phyloP scores from a whole-genome alignment of 371 early-diverging fungal genomes.

The Massospora cicadina region DNA sequence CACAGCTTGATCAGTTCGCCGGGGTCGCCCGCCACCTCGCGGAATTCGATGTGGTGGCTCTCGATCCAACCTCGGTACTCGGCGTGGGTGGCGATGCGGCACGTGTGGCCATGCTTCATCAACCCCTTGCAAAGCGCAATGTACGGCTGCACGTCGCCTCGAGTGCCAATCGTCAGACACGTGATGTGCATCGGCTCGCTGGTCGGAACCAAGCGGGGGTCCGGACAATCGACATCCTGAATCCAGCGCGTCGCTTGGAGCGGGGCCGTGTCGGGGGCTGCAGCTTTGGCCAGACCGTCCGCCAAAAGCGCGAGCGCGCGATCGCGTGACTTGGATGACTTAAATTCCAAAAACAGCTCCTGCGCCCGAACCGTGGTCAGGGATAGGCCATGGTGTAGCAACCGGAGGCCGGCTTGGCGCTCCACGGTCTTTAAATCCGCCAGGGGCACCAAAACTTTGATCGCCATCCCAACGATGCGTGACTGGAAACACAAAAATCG shows the following conservation, averaged over 20 bases:
- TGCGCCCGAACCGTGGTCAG: constrained; percentile 20
- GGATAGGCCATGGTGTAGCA: constrained; percentile 23
- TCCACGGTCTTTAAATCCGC: constrained; percentile 19
- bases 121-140: constrained; percentile 63
- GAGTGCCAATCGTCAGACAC: constrained; percentile 63
- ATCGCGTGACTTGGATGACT: constrained; percentile 13
- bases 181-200: constrained; percentile 45
- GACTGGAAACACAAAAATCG: constrained; percentile 9
- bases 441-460: constrained; percentile 18
- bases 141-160: constrained; percentile 76
- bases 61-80: constrained; percentile 63
- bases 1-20: constrained; percentile 49
- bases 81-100: constrained; percentile 55
- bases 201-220: constrained; percentile 13
- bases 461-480: constrained; percentile 5
- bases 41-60: constrained; percentile 53
- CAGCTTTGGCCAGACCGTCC: background rate
- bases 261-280: constrained; percentile 14
- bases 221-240: constrained; percentile 11
- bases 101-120: constrained; percentile 47
- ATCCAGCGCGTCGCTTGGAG: constrained; percentile 16
- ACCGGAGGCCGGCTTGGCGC: constrained; percentile 17
- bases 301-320: background rate
- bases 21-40: constrained; percentile 49
- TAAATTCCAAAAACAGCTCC: constrained; percentile 31